Evolutionary conservation across 148 eudicot species (phyloP).

Genomic region (Rhododendron molle): DNA sequence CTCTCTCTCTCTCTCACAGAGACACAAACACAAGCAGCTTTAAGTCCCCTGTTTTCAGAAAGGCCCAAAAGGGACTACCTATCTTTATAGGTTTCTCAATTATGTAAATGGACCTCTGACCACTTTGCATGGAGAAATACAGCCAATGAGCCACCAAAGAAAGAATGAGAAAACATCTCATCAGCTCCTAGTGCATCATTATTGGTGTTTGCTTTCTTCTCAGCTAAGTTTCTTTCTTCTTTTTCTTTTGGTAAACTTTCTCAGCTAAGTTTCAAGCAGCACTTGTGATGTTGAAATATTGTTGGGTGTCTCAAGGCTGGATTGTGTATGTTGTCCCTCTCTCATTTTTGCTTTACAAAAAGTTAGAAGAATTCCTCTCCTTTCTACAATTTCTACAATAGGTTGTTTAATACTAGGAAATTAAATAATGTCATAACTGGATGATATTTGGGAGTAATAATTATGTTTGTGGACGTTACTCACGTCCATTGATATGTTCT

Average conservation of each 20-base stretch:
- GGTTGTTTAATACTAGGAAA: neutral
- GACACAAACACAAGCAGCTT: neutral
- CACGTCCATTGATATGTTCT: neutral
- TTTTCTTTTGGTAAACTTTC: neutral
- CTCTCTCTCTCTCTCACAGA: neutral
- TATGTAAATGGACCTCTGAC: neutral
- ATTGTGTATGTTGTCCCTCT: neutral
- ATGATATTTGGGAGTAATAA: neutral
- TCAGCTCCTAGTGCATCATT: neutral
- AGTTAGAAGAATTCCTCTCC: neutral
- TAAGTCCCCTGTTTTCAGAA: neutral
- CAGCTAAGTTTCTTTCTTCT: neutral
- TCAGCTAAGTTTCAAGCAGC: neutral
- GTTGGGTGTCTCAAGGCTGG: conserved; percentile 2
- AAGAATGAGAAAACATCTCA: neutral
- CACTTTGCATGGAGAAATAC: conserved; percentile 12
- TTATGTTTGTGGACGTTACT: neutral
- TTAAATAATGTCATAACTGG: neutral
- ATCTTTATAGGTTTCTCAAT: neutral
- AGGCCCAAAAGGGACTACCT: conserved; percentile 4
- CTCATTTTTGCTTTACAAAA: neutral
- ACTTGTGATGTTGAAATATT: neutral
- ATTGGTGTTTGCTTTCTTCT: conserved; percentile 14
- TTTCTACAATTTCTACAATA: neutral
- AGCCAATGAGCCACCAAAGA: neutral